Evolutionary conservation across 2,329 filamentous ascomycete species (phyloP).

Genomic region (Beauveria caledonica): DNA sequence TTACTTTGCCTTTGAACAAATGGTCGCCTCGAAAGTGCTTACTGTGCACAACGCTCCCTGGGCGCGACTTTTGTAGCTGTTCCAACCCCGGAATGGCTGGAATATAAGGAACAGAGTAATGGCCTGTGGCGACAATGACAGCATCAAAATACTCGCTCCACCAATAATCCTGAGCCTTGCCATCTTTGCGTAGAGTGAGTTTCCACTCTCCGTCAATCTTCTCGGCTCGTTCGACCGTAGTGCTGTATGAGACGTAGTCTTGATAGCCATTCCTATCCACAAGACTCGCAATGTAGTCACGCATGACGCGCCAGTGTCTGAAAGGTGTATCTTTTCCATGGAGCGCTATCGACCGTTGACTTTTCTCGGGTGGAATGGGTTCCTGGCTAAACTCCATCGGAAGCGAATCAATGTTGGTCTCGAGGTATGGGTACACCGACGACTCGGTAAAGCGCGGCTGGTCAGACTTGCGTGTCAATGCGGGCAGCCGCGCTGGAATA

Average conservation of each 20-base stretch:
- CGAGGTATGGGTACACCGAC: slow-evolving; percentile 53
- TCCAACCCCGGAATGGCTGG: slow-evolving; percentile 40
- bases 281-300: slow-evolving; percentile 44
- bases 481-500: slow-evolving; percentile 40
- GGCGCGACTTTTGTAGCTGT: slow-evolving; percentile 34
- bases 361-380: slow-evolving; percentile 34
- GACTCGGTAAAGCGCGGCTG: slow-evolving; percentile 48
- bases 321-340: slow-evolving; percentile 54
- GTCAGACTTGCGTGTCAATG: slow-evolving; percentile 30
- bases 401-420: slow-evolving; percentile 53
- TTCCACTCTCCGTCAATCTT: slow-evolving; percentile 44
- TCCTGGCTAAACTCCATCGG: slow-evolving; percentile 56
- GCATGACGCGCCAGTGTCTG: slow-evolving; percentile 50
- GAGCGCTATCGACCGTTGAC: slow-evolving; percentile 21
- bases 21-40: slow-evolving; percentile 44
- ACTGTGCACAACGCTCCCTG: slow-evolving; percentile 45
- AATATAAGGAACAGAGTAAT: slow-evolving; percentile 52
- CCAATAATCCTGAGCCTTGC: slow-evolving; percentile 43
- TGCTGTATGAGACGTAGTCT: slow-evolving; percentile 45
- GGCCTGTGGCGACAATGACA: slow-evolving; percentile 51
- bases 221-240: slow-evolving; percentile 52
- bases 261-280: slow-evolving; percentile 45
- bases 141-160: slow-evolving; percentile 56
- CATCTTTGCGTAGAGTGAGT: slow-evolving; percentile 36
- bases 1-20: slow-evolving; percentile 36